Evolutionary conservation across 768 basidiomycete species (phyloP), one percentile per base, ranked within the genome.

Genomic region (Boletus vinaceobasis): DNA sequence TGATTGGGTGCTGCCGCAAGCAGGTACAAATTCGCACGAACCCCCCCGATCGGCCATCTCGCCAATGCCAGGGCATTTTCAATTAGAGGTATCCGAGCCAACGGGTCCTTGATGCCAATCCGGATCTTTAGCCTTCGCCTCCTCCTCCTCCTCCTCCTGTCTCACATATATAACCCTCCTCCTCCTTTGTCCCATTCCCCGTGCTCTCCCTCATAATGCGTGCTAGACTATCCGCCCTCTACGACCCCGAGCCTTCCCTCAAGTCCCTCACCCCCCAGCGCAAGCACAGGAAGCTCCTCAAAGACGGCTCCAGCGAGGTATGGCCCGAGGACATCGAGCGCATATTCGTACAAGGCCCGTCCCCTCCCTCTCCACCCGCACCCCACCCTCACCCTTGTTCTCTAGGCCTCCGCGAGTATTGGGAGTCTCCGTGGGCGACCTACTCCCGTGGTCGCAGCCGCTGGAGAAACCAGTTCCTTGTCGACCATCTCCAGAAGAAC

Each of bases 391-490:
- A 55, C 59, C 53, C 42, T 32, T 27, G 14, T 40, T 32, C 36
- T 47, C 49, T 49, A 88, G 88, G 88, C 48, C 84, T 91, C 31
- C 81, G 78, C 37, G 81, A 85, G 58, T 91, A 91, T 68, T 88
- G 86, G 87, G 80, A 84, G 27, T 88, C 88, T 0, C 88, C 87
- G 1, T 89, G 86, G 81, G 88, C 88, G 0, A 86, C 84, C 38
- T 89, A 86, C 67, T 86, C 86, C 31, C 84, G 87, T 21, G 88
- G 89, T 32, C 84, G 89, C 62, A 86, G 84, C 60, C 76, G 88
- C 53, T 88, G 87, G 87, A 81, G 89, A 48, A 91, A 91, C 73
- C 88, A 90, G 72, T 92, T 86, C 67, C 81, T 92, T 58, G 89
- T 91, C 66, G 88, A 90, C 59, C 86, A 88, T 64, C 81, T 92